Evolutionary conservation across 345 rosid genomes (phyloP).

Genomic region (Citrus hindsii): DNA sequence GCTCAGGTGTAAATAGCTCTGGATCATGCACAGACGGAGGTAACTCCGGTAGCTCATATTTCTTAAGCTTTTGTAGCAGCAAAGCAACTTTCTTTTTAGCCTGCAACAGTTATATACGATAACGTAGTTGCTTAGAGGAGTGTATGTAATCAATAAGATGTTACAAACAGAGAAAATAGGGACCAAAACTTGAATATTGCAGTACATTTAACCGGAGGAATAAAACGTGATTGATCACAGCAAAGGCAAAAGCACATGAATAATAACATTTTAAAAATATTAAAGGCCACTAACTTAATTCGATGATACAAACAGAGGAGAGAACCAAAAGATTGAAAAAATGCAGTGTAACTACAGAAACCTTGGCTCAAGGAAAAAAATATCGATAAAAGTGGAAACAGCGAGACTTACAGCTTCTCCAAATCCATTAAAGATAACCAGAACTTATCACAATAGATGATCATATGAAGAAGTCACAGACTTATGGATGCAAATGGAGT

Average conservation of each 20-base stretch:
- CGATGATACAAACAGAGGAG: neutral
- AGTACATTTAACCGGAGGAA: neutral
- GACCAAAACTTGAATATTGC: neutral
- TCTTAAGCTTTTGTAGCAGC: constrained; percentile 87
- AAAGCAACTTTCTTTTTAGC: constrained; percentile 96
- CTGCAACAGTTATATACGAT: constrained; percentile 33
- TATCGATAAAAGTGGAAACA: neutral
- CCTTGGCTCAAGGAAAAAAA: neutral
- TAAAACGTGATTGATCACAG: neutral
- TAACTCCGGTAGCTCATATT: constrained; percentile 86
- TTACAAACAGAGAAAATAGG: neutral
- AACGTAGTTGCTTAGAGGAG: neutral
- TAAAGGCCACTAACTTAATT: neutral
- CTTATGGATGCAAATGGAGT: neutral
- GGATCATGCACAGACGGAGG: constrained; percentile 90
- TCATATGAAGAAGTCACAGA: neutral
- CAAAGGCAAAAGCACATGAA: neutral
- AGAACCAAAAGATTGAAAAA: neutral
- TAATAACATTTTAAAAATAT: neutral
- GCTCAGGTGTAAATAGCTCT: constrained; percentile 80
- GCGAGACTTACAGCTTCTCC: neutral
- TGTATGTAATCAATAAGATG: neutral
- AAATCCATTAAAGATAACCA: neutral
- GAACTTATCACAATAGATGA: neutral
- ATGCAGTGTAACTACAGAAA: neutral